Conservation (phyloP, 2,329 filamentous ascomycete genomes). For the Talaromyces marneffei region DNA sequence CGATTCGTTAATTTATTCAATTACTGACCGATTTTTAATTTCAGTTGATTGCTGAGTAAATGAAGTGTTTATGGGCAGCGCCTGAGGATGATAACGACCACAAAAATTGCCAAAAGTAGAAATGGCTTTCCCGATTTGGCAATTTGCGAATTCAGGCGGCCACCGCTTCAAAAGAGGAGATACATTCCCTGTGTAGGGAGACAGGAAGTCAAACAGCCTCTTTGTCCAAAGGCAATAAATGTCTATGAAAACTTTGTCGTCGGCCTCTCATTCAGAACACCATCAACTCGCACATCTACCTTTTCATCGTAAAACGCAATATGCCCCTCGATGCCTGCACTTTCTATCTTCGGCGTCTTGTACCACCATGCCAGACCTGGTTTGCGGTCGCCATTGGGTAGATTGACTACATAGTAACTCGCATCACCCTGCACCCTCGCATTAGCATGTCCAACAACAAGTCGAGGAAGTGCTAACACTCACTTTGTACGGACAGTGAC, state of each 20-base stretch:
- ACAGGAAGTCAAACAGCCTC: not conserved
- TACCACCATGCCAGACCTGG: conserved; percentile 15
- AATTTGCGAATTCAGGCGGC: not conserved
- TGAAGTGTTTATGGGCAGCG: not conserved
- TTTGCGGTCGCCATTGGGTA: conserved; percentile 10
- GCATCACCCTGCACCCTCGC: conserved; percentile 6
- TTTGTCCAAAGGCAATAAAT: conserved; percentile 36
- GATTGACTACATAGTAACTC: conserved; percentile 11
- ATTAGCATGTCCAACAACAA: not conserved
- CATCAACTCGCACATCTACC: conserved; percentile 13
- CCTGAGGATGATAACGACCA: not conserved
- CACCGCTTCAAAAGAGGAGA: not conserved
- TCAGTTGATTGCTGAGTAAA: not conserved
- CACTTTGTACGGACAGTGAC: conserved; percentile 11
- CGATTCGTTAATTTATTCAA: not conserved
- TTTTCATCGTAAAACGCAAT: conserved; percentile 16
- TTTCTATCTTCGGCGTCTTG: conserved; percentile 13
- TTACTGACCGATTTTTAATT: not conserved
- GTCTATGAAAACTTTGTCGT: conserved; percentile 1
- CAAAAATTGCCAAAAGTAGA: not conserved
- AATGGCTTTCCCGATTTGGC: not conserved
- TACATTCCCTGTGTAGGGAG: not conserved
- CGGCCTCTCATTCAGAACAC: conserved; percentile 9
- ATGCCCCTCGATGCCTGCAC: conserved; percentile 12
- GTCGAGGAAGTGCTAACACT: not conserved